phyloP scores from a whole-genome alignment of 1,284 basidiomycete genomes.

The Leucoagaricus sp. region DNA sequence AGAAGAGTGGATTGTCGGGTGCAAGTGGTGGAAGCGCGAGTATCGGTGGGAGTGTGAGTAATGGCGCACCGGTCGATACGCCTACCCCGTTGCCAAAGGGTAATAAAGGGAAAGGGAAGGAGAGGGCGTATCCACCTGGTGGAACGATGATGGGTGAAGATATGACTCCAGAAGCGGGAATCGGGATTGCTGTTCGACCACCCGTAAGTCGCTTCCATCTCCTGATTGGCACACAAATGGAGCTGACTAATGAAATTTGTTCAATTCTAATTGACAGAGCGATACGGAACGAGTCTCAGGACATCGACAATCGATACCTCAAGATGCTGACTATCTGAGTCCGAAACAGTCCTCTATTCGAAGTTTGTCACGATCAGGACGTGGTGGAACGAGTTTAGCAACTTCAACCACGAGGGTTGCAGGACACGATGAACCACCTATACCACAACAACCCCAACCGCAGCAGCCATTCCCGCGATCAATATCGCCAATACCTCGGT shows the following conservation, averaged over 20 bases:
- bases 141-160: background rate
- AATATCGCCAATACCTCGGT: slow-evolving; percentile 3
- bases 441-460: background rate
- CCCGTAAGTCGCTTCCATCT: slow-evolving; percentile 28
- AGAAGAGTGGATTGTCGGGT: background rate
- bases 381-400: background rate
- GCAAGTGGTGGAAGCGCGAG: background rate
- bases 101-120: slow-evolving; percentile 2
- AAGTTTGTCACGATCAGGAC: slow-evolving; percentile 9
- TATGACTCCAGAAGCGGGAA: slow-evolving; percentile 22
- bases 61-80: slow-evolving; percentile 1
- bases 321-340: background rate
- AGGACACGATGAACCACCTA: background rate
- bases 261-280: background rate
- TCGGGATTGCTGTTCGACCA: slow-evolving; percentile 30
- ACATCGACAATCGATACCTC: background rate
- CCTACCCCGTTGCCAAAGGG: slow-evolving; percentile 11
- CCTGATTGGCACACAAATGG: background rate
- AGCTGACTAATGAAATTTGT: background rate
- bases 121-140: background rate
- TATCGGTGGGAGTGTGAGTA: slow-evolving; percentile 6
- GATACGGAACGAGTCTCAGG: background rate
- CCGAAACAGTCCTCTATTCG: background rate
- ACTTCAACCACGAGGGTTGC: slow-evolving; percentile 1
- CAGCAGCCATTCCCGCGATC: background rate